Base-by-base conservation (phyloP, 371 early-diverging fungal genomes). In the Syncephalastrum racemosum region DNA sequence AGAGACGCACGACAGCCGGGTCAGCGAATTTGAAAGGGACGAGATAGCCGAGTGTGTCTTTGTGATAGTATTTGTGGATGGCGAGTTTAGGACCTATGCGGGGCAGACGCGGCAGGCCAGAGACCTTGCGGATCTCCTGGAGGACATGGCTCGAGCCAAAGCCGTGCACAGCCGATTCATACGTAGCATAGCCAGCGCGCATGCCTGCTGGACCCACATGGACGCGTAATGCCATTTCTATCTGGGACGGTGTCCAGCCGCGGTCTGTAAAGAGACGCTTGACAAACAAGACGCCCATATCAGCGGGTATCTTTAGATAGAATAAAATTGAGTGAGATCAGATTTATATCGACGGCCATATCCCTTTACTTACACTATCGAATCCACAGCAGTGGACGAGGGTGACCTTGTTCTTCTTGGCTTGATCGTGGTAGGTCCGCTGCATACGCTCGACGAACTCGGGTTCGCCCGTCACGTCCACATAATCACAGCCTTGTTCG, bases 341-440 rank as follows among this genome's bases (percentile, higher is more conserved):
- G 27, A 1, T n/a, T 4, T 8, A 16, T 31, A 10, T 46, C n/a
- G 31, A 18, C 14, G 24, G 46, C 45, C 13, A 18, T 56, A 31
- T 31, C 20, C 13, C 40, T n/a, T 1, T 57, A 27, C 75, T 76
- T 66, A 94, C 77, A 57, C 89, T 89, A 71, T 96, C 96, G 70
- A 95, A 95, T 7, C 96, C 98, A 76, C 93, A 93, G 13, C 85
- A 81, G 53, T 91, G 89, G 13, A 95, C 87, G 60, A 96, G 84
- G 15, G 81, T 70, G 0, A 90, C 82, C 40, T 79, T 70, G 12
- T 82, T 84, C 46, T 72, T 71, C 50, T 63, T 64, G 6, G 96
- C 96, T 53, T 83, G 66, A 13, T 89, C 83, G 59, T 91, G 78
- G 63, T 91, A 93, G 14, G 79, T 77, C 47, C 86, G 74, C 46